Conservation (phyloP, 768 basidiomycete species). For the Gloeophyllum trabeum region DNA sequence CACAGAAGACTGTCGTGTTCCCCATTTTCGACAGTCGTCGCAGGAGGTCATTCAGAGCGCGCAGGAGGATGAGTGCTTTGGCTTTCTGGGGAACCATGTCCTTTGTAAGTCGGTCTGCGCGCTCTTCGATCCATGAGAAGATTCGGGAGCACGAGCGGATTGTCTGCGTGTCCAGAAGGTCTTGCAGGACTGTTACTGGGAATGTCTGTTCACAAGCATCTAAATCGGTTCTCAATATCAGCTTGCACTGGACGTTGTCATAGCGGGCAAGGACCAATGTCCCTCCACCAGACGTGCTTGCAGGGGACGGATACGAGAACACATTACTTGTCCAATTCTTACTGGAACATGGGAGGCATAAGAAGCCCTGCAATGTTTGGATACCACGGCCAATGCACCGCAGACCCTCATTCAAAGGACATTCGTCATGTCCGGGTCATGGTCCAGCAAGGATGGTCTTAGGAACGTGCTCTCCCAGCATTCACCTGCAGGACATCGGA, state of each 20-base stretch:
- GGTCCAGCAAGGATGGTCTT: no score
- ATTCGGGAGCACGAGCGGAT: conserved; percentile 78
- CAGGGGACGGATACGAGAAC: no score
- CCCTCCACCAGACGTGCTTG: no score
- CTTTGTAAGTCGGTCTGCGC: conserved; percentile 57
- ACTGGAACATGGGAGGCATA: no score
- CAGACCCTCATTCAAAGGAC: no score
- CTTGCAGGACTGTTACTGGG: conserved; percentile 65
- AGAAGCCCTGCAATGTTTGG: no score
- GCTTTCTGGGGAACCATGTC: conserved; percentile 81
- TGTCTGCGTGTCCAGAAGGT: conserved; percentile 78
- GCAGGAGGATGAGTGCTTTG: conserved; percentile 75
- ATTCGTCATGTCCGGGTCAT: no score
- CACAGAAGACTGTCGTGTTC: conserved; percentile 68
- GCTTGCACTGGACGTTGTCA: background rate
- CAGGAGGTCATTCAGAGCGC: conserved; percentile 80
- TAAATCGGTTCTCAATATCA: conserved; percentile 17
- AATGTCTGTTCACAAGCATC: conserved; percentile 73
- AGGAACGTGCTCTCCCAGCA: no score
- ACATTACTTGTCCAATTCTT: no score
- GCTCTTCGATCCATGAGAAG: conserved; percentile 79
- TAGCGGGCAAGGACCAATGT: background rate
- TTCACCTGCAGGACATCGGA: no score
- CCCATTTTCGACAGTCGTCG: conserved; percentile 82
- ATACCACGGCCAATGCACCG: no score